phyloP scores from a whole-genome alignment of 2,329 filamentous ascomycete species.

The Ceratocystis harringtonii region DNA sequence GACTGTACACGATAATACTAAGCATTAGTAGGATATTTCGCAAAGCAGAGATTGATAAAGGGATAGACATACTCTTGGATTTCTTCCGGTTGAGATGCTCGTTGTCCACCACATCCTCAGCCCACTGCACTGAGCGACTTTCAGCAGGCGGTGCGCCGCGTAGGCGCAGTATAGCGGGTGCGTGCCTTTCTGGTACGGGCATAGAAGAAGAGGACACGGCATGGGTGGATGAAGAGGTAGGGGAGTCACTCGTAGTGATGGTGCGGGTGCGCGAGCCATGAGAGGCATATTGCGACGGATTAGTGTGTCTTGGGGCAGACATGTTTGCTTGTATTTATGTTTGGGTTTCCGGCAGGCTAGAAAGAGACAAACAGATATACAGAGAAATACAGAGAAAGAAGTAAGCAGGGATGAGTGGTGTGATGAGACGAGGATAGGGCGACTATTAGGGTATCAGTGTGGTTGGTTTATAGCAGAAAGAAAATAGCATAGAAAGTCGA shows the following conservation, averaged over 20 bases:
- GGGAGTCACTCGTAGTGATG: not conserved
- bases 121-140: slow-evolving; percentile 68
- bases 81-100: slow-evolving; percentile 88
- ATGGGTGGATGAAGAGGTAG: not conserved
- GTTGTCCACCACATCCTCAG: slow-evolving; percentile 85
- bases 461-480: not conserved
- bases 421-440: not conserved
- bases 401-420: too few relatives aligned
- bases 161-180: slow-evolving; percentile 32
- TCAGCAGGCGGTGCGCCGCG: slow-evolving; percentile 33
- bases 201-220: not conserved
- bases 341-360: too few relatives aligned
- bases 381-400: not conserved
- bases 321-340: not conserved
- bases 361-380: not conserved
- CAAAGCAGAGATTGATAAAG: not conserved
- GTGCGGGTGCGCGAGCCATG: slow-evolving; percentile 7
- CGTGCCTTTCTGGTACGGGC: not conserved
- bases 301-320: slow-evolving; percentile 6
- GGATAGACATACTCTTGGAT: slow-evolving; percentile 56
- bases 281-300: not conserved
- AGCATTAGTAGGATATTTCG: not conserved
- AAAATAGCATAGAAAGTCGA: not conserved
- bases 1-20: slow-evolving; percentile 37
- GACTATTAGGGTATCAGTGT: not conserved